These are phyloP conservation scores for Flaveria trinervia DNA, from an alignment of 129 eudicot genomes.

Conservation along the genomic window DNA sequence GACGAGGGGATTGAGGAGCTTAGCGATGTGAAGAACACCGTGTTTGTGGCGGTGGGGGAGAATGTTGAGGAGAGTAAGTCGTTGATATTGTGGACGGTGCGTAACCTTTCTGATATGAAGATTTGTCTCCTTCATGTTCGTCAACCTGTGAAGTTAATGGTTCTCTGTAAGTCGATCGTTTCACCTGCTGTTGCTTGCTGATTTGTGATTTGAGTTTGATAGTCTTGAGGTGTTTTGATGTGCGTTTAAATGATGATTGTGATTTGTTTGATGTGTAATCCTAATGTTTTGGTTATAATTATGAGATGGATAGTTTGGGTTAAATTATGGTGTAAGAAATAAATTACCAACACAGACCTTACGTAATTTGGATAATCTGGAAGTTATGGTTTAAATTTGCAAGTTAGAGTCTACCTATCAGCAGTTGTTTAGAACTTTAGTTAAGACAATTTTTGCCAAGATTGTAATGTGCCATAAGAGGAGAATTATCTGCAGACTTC, in stretches of 20 bases:
- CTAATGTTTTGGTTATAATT: not conserved
- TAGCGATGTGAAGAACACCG: constrained; percentile 42
- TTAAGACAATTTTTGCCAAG: too few relatives aligned
- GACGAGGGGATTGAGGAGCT: constrained; percentile 25
- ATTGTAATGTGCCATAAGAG: constrained; percentile 3
- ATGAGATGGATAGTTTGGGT: not conserved
- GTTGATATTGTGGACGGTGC: constrained; percentile 47
- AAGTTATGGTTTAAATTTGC: too few relatives aligned
- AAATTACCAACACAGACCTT: too few relatives aligned
- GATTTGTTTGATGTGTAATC: too few relatives aligned
- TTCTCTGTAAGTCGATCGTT: constrained; percentile 45
- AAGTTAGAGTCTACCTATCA: too few relatives aligned
- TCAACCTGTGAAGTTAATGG: constrained; percentile 44
- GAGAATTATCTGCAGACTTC: not conserved
- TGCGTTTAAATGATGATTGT: too few relatives aligned
- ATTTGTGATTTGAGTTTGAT: constrained; percentile 8
- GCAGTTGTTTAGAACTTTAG: too few relatives aligned
- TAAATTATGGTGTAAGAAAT: too few relatives aligned
- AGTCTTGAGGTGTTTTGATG: constrained; percentile 16
- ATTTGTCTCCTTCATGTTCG: constrained; percentile 63
- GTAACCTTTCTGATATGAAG: constrained; percentile 48
- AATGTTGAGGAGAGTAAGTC: constrained; percentile 55
- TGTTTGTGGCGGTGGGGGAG: constrained; percentile 71
- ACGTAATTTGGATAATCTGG: too few relatives aligned
- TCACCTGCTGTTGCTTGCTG: not conserved